Evolutionary conservation across 371 early-diverging fungal genomes (phyloP).

Genomic region (Mucor saturninus): DNA sequence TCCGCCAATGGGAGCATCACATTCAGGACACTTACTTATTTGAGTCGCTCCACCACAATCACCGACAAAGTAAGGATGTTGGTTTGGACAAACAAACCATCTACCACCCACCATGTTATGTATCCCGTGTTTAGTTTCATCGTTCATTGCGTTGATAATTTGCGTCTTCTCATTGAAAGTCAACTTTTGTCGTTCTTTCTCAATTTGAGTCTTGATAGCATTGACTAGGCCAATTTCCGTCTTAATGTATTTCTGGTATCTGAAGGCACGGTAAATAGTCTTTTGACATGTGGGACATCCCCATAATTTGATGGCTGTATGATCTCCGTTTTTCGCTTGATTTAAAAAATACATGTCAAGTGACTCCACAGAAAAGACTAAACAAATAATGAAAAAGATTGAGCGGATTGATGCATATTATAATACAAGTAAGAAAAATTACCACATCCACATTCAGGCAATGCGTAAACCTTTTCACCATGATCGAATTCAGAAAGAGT

Average conservation of each 20-base stretch:
- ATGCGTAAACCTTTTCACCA: slow-evolving; percentile 37
- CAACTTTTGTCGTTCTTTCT: slow-evolving; percentile 31
- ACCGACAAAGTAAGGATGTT: slow-evolving; percentile 57
- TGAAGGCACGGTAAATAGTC: slow-evolving; percentile 43
- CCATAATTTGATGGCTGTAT: slow-evolving; percentile 55
- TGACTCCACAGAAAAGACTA: slow-evolving; percentile 47
- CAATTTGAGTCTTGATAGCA: slow-evolving; percentile 41
- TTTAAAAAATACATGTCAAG: slow-evolving; percentile 49
- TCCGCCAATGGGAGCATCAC: slow-evolving; percentile 50
- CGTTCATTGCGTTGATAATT: slow-evolving; percentile 55
- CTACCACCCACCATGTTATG: slow-evolving; percentile 54
- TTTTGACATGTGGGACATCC: slow-evolving; percentile 51
- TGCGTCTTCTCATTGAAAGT: slow-evolving; percentile 35
- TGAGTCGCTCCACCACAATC: slow-evolving; percentile 60
- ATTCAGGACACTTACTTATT: slow-evolving; percentile 51
- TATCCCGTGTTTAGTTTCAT: slow-evolving; percentile 32
- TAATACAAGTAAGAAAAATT: slow-evolving; percentile 14
- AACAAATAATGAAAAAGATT: neutral
- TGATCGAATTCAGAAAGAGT: slow-evolving; percentile 42
- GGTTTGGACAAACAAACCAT: slow-evolving; percentile 58
- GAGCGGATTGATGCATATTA: too few species aligned
- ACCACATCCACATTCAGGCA: slow-evolving; percentile 60
- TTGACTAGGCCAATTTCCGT: slow-evolving; percentile 48
- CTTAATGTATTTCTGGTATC: slow-evolving; percentile 53
- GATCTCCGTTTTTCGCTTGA: slow-evolving; percentile 46